Conservation (phyloP, 805 yeast species). For the Teunomyces pallodes region DNA sequence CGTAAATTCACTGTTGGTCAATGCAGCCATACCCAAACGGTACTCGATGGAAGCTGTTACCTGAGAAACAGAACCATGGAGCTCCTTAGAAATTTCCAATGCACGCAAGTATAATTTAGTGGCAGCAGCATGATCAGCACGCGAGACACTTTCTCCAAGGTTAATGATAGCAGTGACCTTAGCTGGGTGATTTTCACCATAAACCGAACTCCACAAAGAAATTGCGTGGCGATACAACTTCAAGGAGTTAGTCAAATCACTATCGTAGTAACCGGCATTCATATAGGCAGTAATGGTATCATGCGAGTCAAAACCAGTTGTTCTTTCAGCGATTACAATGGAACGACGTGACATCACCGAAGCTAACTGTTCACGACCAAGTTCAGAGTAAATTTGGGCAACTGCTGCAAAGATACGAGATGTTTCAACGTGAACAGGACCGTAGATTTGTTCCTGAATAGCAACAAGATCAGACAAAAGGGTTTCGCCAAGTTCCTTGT, state of each 20-base stretch:
- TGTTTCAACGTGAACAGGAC: conserved; percentile 74
- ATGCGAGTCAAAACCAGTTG: conserved; percentile 74
- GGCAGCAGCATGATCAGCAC: conserved; percentile 49
- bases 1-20: conserved; percentile 49
- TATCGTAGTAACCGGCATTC: conserved; percentile 74
- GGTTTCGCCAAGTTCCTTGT: conserved; percentile 55
- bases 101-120: conserved; percentile 53
- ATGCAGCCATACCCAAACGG: conserved; percentile 55
- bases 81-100: conserved; percentile 44
- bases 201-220: conserved; percentile 54
- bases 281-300: conserved; percentile 70
- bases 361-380: conserved; percentile 57
- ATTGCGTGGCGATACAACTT: conserved; percentile 60
- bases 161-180: conserved; percentile 60
- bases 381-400: conserved; percentile 64
- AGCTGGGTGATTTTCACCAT: conserved; percentile 68
- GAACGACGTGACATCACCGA: conserved; percentile 65
- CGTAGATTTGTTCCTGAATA: conserved; percentile 80
- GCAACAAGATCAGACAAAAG: conserved; percentile 68
- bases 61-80: conserved; percentile 59
- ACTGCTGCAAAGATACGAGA: conserved; percentile 65
- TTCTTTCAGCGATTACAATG: conserved; percentile 72
- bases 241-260: conserved; percentile 59
- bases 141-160: conserved; percentile 57
- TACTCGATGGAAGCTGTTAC: conserved; percentile 64